These are phyloP conservation scores for Debaryomyces subglobosus DNA, from an alignment of 1,139 yeast species.

Conservation along the genomic window DNA sequence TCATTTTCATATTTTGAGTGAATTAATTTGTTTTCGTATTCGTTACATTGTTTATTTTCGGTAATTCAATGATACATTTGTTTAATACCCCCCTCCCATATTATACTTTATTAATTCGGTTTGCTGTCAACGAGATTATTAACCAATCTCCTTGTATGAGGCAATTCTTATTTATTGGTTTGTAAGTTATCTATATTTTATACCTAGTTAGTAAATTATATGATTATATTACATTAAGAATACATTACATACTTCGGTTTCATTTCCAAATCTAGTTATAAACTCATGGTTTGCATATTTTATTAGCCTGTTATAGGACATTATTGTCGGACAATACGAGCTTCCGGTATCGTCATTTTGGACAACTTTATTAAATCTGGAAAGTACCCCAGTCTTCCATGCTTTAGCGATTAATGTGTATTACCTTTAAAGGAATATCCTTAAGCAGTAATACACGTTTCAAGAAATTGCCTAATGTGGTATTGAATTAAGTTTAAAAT, in stretches of 20 bases:
- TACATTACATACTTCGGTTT: background rate
- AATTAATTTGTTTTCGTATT: background rate
- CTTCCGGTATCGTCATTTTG: background rate
- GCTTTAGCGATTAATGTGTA: background rate
- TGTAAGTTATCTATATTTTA: background rate
- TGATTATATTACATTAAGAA: background rate
- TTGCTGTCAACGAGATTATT: background rate
- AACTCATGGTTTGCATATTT: background rate
- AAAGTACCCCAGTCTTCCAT: background rate
- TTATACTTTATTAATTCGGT: background rate
- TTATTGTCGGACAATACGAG: background rate
- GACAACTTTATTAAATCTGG: background rate
- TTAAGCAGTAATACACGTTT: background rate
- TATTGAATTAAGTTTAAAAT: background rate
- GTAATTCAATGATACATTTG: background rate
- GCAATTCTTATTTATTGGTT: background rate
- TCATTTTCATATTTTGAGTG: background rate
- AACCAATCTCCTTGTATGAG: background rate
- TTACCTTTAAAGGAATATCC: background rate
- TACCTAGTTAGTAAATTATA: background rate
- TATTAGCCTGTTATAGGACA: background rate
- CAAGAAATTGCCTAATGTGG: slow-evolving; percentile 1
- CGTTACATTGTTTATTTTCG: background rate
- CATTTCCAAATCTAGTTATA: background rate
- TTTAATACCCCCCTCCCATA: background rate